Evolutionary conservation across 2,329 filamentous ascomycete genomes (phyloP).

Genomic region (Fusarium aywerte): DNA sequence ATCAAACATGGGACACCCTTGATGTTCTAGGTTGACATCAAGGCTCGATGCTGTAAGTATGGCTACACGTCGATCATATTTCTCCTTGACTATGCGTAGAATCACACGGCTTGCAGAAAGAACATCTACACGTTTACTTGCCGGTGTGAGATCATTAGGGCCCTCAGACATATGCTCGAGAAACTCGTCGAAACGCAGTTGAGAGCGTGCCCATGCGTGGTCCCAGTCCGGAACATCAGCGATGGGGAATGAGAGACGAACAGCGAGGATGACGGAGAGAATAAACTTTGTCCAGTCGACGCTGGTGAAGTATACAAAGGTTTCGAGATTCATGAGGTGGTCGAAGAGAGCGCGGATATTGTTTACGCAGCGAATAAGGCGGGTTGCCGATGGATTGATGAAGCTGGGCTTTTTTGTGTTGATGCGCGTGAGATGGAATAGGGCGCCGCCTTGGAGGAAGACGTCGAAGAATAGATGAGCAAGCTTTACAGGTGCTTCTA

Average conservation of each 20-base stretch:
- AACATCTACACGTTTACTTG: conserved; percentile 53
- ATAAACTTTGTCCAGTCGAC: conserved; percentile 59
- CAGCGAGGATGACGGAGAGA: conserved; percentile 54
- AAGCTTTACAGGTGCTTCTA: conserved; percentile 47
- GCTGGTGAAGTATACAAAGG: conserved; percentile 53
- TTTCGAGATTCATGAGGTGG: conserved; percentile 46
- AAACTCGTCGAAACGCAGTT: conserved; percentile 55
- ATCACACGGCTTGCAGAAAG: conserved; percentile 59
- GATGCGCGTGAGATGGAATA: conserved; percentile 46
- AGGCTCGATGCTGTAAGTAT: conserved; percentile 37
- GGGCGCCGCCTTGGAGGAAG: conserved; percentile 53
- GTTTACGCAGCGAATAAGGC: conserved; percentile 41
- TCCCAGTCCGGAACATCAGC: conserved; percentile 52
- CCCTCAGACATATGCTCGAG: conserved; percentile 51
- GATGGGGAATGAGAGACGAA: conserved; percentile 60
- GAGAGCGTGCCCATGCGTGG: conserved; percentile 52
- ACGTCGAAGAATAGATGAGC: conserved; percentile 52
- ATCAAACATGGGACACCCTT: conserved; percentile 63
- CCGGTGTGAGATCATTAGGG: conserved; percentile 36
- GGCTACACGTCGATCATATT: conserved; percentile 57
- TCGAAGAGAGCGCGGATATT: conserved; percentile 50
- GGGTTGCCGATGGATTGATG: conserved; percentile 29
- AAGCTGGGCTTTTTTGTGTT: conserved; percentile 11
- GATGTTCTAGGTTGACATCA: conserved; percentile 2
- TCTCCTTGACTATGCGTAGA: conserved; percentile 57